Conservation (phyloP, 1,139 yeast species). For the Arxiozyma slooffiae region DNA sequence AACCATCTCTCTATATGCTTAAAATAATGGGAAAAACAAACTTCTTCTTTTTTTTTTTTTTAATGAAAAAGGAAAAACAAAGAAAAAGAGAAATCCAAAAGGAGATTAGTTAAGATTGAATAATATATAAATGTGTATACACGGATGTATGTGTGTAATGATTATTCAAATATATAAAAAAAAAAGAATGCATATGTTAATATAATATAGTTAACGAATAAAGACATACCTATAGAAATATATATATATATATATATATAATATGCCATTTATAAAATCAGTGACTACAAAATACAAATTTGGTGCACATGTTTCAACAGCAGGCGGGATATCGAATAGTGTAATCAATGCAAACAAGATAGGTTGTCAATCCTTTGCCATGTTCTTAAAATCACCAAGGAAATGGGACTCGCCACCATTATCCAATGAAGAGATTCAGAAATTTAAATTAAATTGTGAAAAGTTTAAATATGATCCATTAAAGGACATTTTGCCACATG, state of each 20-base stretch:
- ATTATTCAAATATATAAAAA: too few relatives aligned
- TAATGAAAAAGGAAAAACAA: too few relatives aligned
- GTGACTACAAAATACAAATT: slow-evolving; percentile 41
- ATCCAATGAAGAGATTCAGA: slow-evolving; percentile 52
- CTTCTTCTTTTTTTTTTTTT: too few relatives aligned
- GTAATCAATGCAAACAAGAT: slow-evolving; percentile 64
- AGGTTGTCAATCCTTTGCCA: slow-evolving; percentile 81
- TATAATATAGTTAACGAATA: background rate
- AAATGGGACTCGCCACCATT: slow-evolving; percentile 83
- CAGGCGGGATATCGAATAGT: slow-evolving; percentile 68
- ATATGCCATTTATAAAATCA: slow-evolving; percentile 25
- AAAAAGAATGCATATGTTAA: background rate
- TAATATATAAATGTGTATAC: background rate
- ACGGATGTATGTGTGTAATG: background rate
- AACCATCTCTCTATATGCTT: too few relatives aligned
- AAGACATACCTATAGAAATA: too few relatives aligned
- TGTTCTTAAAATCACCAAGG: slow-evolving; percentile 82
- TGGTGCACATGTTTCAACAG: slow-evolving; percentile 73
- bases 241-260: slow-evolving; percentile 13
- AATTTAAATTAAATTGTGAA: slow-evolving; percentile 55
- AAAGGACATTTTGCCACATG: slow-evolving; percentile 84
- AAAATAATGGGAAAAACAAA: too few relatives aligned
- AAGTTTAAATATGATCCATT: slow-evolving; percentile 58
- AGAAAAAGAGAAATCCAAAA: background rate
- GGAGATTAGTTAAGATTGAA: background rate